Evolutionary conservation across 2,329 filamentous ascomycete genomes (phyloP).

Genomic region (Hawksworthiomyces lignivorus): DNA sequence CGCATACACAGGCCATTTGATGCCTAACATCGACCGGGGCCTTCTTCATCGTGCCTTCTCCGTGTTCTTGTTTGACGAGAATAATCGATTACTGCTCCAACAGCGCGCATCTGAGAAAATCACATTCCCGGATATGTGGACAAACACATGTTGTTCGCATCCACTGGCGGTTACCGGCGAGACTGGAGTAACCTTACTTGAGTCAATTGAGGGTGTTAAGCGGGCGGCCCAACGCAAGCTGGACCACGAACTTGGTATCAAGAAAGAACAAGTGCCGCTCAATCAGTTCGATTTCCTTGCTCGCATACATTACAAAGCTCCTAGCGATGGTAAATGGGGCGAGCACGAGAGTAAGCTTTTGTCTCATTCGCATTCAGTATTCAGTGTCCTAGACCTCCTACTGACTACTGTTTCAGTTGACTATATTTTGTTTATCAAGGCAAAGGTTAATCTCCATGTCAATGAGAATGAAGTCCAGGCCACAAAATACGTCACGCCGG

Average conservation of each 20-base stretch:
- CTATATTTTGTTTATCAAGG: slow-evolving; percentile 97
- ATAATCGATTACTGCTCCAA: slow-evolving; percentile 88
- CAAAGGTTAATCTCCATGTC: slow-evolving; percentile 72
- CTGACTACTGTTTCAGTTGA: slow-evolving; percentile 59
- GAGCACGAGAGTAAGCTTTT: slow-evolving; percentile 82
- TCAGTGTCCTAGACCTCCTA: too few species aligned
- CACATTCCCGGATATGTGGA: slow-evolving; percentile 99
- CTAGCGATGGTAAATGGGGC: slow-evolving; percentile 95
- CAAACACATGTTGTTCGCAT: slow-evolving; percentile 98
- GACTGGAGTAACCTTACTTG: slow-evolving; percentile 73
- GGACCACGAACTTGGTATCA: slow-evolving; percentile 90
- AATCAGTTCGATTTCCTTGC: slow-evolving; percentile 92
- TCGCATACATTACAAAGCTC: slow-evolving; percentile 95
- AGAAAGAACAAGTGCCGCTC: slow-evolving; percentile 76
- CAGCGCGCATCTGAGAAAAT: slow-evolving; percentile 96
- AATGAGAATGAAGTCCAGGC: slow-evolving; percentile 88
- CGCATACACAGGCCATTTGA: slow-evolving; percentile 86
- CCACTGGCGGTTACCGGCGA: slow-evolving; percentile 86
- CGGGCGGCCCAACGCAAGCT: slow-evolving; percentile 88
- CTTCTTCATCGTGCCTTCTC: slow-evolving; percentile 96
- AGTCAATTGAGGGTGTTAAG: slow-evolving; percentile 79
- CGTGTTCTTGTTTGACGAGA: slow-evolving; percentile 91
- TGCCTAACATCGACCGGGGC: slow-evolving; percentile 96
- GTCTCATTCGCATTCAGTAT: not conserved
- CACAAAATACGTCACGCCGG: slow-evolving; percentile 73